Conservation (phyloP, 805 yeast genomes). For the Yamadazyma kitorensis region DNA sequence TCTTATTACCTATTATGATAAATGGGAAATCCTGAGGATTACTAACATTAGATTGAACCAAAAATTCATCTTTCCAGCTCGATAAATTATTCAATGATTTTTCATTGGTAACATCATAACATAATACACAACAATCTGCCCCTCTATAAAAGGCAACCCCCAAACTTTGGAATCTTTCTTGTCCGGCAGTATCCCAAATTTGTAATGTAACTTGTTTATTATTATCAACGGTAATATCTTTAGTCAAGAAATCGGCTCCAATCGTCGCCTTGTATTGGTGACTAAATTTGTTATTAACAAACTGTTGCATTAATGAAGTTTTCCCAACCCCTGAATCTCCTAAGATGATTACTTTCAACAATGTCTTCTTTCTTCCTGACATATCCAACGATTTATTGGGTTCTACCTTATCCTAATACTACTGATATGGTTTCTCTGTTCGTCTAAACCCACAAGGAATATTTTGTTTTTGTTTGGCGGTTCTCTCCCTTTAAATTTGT, state of each 20-base stretch:
- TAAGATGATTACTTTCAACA: constrained; percentile 81
- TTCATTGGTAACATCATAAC: constrained; percentile 92
- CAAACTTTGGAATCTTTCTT: constrained; percentile 92
- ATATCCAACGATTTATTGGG: too few species aligned
- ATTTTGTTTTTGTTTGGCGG: too few species aligned
- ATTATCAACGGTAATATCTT: constrained; percentile 84
- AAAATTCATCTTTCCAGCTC: constrained; percentile 93
- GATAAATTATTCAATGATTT: constrained; percentile 87
- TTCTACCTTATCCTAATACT: too few species aligned
- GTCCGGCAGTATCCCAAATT: constrained; percentile 99
- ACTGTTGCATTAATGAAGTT: constrained; percentile 95
- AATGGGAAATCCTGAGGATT: constrained; percentile 97
- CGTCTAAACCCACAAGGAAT: too few species aligned
- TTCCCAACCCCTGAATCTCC: constrained; percentile 99
- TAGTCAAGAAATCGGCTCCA: constrained; percentile 95
- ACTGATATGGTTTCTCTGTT: too few species aligned
- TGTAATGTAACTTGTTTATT: constrained; percentile 71
- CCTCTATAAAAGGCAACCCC: constrained; percentile 98
- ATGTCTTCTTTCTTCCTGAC: constrained; percentile 70
- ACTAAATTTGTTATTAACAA: constrained; percentile 89
- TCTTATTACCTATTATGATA: constrained; percentile 90
- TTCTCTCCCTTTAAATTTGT: too few species aligned
- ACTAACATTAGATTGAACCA: constrained; percentile 87
- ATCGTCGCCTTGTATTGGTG: constrained; percentile 97
- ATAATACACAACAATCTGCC: constrained; percentile 95